Evolutionary conservation across 148 eudicot species (phyloP).

Genomic region (Vaccinium vitisidaea): DNA sequence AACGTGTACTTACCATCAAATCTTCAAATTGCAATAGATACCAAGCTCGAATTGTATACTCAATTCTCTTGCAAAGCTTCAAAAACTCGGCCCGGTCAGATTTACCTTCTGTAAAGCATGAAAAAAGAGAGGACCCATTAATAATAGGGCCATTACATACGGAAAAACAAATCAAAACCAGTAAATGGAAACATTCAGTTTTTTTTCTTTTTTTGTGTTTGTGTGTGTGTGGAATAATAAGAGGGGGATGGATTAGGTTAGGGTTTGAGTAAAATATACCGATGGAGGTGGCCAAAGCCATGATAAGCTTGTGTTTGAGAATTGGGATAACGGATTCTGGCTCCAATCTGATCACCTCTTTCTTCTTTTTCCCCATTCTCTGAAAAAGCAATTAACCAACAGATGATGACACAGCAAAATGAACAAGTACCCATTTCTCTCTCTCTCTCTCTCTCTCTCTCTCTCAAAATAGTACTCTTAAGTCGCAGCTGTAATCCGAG

Average conservation of each 20-base stretch:
- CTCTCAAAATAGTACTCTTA: neutral
- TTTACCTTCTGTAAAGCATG: conserved; percentile 49
- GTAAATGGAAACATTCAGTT: neutral
- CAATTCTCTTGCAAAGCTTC: conserved; percentile 82
- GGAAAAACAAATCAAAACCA: neutral
- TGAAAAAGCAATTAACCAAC: neutral
- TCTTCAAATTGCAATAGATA: conserved; percentile 83
- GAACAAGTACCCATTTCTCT: neutral
- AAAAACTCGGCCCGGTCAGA: conserved; percentile 66
- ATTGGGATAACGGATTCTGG: conserved; percentile 76
- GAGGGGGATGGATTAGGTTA: neutral
- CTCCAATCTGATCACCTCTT: conserved; percentile 69
- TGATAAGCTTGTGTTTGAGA: conserved; percentile 61
- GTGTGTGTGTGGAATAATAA: too few relatives aligned
- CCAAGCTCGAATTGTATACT: conserved; percentile 89
- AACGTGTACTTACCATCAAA: conserved; percentile 47
- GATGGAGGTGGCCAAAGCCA: conserved; percentile 68
- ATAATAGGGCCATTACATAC: neutral
- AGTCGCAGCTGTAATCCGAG: neutral
- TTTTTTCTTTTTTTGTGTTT: too few relatives aligned
- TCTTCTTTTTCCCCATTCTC: conserved; percentile 26
- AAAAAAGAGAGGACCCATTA: neutral
- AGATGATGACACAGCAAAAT: neutral
- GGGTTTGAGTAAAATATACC: conserved; percentile 30
- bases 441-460: neutral